Conservation (phyloP, 306 rosid species). For the Vicia faba region DNA sequence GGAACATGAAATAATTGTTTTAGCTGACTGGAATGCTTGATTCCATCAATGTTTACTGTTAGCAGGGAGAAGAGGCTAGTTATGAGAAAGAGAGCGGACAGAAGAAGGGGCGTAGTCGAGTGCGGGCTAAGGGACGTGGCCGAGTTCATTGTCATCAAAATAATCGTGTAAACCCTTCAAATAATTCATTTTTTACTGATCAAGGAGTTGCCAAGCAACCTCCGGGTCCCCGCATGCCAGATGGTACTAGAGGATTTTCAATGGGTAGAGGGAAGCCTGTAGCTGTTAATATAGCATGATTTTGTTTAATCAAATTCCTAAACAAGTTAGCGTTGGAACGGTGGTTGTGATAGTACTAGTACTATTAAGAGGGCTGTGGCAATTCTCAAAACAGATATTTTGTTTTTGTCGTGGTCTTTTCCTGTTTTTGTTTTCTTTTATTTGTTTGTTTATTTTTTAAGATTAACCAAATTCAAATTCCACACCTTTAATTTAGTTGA, state of each 20-base stretch:
- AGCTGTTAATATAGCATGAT: conserved; percentile 62
- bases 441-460: too few relatives aligned
- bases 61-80: conserved; percentile 80
- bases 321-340: conserved; percentile 21
- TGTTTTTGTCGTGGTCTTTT: neutral
- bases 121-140: conserved; percentile 83
- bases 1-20: neutral
- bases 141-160: conserved; percentile 69
- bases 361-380: neutral
- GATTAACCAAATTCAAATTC: too few relatives aligned
- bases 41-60: conserved; percentile 10
- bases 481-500: too few relatives aligned
- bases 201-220: conserved; percentile 69
- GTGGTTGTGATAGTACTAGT: conserved; percentile 22
- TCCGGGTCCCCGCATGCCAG: conserved; percentile 99
- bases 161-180: conserved; percentile 60
- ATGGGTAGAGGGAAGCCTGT: conserved; percentile 90
- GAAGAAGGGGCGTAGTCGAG: conserved; percentile 71
- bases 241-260: conserved; percentile 94
- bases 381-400: conserved; percentile 20
- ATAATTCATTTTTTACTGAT: conserved; percentile 51
- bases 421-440: too few relatives aligned
- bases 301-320: conserved; percentile 13
- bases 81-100: conserved; percentile 78
- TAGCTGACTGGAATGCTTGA: conserved; percentile 8